A percentile compares a stretch with the other conserved stretches of the same genome.
phyloP scores from a whole-genome alignment of 306 rosid species.

The Cicer judaicum region DNA sequence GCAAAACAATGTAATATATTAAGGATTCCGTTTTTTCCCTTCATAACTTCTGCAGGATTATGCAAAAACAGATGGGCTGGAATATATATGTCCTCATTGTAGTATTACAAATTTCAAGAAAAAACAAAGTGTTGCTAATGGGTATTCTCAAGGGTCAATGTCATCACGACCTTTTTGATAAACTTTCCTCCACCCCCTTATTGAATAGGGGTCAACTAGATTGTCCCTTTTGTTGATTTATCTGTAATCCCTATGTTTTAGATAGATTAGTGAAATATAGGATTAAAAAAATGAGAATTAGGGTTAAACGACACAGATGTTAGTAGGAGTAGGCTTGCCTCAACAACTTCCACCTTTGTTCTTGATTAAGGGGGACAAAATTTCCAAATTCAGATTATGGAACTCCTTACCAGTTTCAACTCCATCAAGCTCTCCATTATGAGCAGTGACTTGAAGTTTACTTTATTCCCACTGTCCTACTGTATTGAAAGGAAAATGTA shows the following conservation, averaged over 20 bases:
- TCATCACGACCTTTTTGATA: slow-evolving; percentile 69
- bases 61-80: slow-evolving; percentile 98
- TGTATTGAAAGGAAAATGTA: slow-evolving; percentile 41
- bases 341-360: slow-evolving; percentile 31
- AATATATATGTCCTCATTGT: slow-evolving; percentile 98
- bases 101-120: slow-evolving; percentile 92
- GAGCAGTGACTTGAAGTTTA: slow-evolving; percentile 41
- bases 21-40: slow-evolving; percentile 26
- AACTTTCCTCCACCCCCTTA: slow-evolving; percentile 41
- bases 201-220: slow-evolving; percentile 37
- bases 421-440: slow-evolving; percentile 35
- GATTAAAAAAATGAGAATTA: slow-evolving; percentile 39
- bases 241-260: slow-evolving; percentile 44
- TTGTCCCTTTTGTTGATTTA: slow-evolving; percentile 37
- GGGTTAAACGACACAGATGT: slow-evolving; percentile 39
- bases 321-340: slow-evolving; percentile 48
- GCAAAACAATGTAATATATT: not conserved
- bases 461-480: slow-evolving; percentile 31
- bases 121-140: slow-evolving; percentile 76
- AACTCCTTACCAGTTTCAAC: slow-evolving; percentile 40
- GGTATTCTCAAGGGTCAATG: slow-evolving; percentile 73
- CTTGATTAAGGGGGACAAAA: slow-evolving; percentile 35
- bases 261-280: slow-evolving; percentile 48
- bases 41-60: slow-evolving; percentile 77
- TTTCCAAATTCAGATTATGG: slow-evolving; percentile 38